Evolutionary conservation across 2,329 filamentous ascomycete species (phyloP).

Genomic region (Xenosphaeropsis pyriputrescens): DNA sequence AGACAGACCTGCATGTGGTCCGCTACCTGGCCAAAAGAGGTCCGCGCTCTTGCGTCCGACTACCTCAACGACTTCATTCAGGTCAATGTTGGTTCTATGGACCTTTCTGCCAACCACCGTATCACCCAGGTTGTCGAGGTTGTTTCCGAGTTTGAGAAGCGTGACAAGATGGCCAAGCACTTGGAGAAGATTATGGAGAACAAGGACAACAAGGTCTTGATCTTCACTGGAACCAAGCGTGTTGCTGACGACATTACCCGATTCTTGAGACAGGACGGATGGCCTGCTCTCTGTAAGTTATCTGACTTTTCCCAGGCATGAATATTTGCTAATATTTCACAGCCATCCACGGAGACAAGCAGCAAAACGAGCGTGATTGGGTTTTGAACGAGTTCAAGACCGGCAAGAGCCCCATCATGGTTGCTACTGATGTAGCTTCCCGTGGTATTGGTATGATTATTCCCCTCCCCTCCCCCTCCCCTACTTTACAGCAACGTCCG

Average conservation of each 20-base stretch:
- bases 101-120: slow-evolving; percentile 90
- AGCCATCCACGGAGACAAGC: slow-evolving; percentile 98
- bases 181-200: slow-evolving; percentile 97
- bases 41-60: slow-evolving; percentile 78
- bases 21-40: slow-evolving; percentile 97
- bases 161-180: slow-evolving; percentile 93
- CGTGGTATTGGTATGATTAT: slow-evolving; percentile 99
- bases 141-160: slow-evolving; percentile 92
- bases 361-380: slow-evolving; percentile 99
- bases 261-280: slow-evolving; percentile 93
- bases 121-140: slow-evolving; percentile 98
- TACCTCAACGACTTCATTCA: slow-evolving; percentile 95
- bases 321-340: slow-evolving; percentile 19
- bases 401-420: slow-evolving; percentile 99
- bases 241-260: slow-evolving; percentile 96
- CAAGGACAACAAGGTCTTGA: slow-evolving; percentile 86
- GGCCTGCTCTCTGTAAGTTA: slow-evolving; percentile 83
- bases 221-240: slow-evolving; percentile 90
- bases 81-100: slow-evolving; percentile 95
- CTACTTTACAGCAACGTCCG: slow-evolving; percentile 32
- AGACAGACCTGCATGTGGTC: slow-evolving; percentile 99
- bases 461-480: slow-evolving; percentile 26
- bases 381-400: slow-evolving; percentile 99
- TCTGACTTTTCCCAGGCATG: slow-evolving; percentile 16
- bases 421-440: slow-evolving; percentile 97